Evolutionary conservation across 2,329 filamentous ascomycete genomes (phyloP), one percentile per base, ranked within the genome.

Genomic region (Calonectria pteridis): DNA sequence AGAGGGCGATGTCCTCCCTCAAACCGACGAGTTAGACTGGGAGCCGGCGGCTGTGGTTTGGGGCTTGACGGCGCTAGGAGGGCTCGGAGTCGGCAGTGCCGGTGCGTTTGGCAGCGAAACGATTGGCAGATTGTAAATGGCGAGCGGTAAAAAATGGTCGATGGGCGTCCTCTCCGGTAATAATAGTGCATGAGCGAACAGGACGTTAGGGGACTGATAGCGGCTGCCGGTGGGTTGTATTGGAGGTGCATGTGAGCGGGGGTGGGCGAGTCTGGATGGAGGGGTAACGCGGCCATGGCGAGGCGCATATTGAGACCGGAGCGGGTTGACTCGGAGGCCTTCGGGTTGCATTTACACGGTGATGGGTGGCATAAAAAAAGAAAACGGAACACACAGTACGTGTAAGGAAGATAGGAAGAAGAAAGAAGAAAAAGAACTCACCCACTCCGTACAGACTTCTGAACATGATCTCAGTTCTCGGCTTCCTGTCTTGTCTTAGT

Each of bases 41-140:
- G 88, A 90, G 75, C 82, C 85, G 13, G 86, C 85, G 2, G 85
- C 87, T 9, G 80, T 89, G 29, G 82, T 84, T 5, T 89, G 87
- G 87, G 87, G 86, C 3, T 75, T 89, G 59, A 83, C 84, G 16
- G 83, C 83, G 20, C 67, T 87, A 18, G 85, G 85, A 1, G 88
- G 88, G 2, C 78, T 89, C 29, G 87, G 87, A 3, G 79, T 83
- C 50, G 87, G 86, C 13, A 85, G 83, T 71, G 84, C 87, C 18
- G 86, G 85, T 16, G 86, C 89, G 4, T 87, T 86, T 77, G 88
- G 87, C 3, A 87, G 83, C 1, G 87, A 89, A 81, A 87, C 85
- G 67, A 79, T 85, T 71, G 83, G 86, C 29, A 59, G 55, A 23
- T 26, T 59, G 55, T 59, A 37, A 18, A 35, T 35, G 33, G n/a